phyloP scores from a whole-genome alignment of 1,139 yeast species.

The Scheffersomyces lignicola region DNA sequence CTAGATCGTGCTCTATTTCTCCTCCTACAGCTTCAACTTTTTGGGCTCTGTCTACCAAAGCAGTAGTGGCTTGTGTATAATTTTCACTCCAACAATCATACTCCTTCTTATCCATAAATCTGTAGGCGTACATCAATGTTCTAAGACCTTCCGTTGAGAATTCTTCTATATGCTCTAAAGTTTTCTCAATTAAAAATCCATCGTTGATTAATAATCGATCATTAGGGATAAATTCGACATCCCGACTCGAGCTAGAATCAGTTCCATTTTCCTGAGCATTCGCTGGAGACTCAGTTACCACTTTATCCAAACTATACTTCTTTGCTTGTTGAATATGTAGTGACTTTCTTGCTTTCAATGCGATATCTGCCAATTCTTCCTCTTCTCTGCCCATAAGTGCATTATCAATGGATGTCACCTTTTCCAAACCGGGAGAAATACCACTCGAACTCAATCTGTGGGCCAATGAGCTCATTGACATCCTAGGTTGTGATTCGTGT shows the following conservation, averaged over 20 bases:
- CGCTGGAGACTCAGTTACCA: slow-evolving; percentile 3
- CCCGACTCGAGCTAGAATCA: slow-evolving; percentile 1
- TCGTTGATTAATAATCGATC: slow-evolving; percentile 71
- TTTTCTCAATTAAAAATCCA: slow-evolving; percentile 75
- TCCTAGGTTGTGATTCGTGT: slow-evolving; percentile 27
- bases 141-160: slow-evolving; percentile 94
- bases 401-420: slow-evolving; percentile 54
- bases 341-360: slow-evolving; percentile 60
- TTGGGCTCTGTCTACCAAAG: slow-evolving; percentile 64
- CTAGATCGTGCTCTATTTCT: slow-evolving; percentile 63
- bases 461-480: slow-evolving; percentile 32
- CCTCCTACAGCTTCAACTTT: slow-evolving; percentile 76
- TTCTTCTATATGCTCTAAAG: slow-evolving; percentile 87
- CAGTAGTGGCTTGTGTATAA: slow-evolving; percentile 75
- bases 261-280: no score
- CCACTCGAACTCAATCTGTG: slow-evolving; percentile 29
- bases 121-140: slow-evolving; percentile 80
- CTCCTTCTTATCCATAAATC: slow-evolving; percentile 61
- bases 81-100: slow-evolving; percentile 66
- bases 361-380: slow-evolving; percentile 60
- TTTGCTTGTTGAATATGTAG: slow-evolving; percentile 61
- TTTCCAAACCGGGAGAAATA: slow-evolving; percentile 18
- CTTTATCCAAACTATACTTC: slow-evolving; percentile 45
- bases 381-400: slow-evolving; percentile 53
- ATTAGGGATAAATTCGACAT: slow-evolving; percentile 45